Percentiles rank a stretch among this genome's conserved stretches.
Evolutionary conservation across 2,329 filamentous ascomycete genomes (phyloP).

Genomic region (Kalaharituber pfeilii): DNA sequence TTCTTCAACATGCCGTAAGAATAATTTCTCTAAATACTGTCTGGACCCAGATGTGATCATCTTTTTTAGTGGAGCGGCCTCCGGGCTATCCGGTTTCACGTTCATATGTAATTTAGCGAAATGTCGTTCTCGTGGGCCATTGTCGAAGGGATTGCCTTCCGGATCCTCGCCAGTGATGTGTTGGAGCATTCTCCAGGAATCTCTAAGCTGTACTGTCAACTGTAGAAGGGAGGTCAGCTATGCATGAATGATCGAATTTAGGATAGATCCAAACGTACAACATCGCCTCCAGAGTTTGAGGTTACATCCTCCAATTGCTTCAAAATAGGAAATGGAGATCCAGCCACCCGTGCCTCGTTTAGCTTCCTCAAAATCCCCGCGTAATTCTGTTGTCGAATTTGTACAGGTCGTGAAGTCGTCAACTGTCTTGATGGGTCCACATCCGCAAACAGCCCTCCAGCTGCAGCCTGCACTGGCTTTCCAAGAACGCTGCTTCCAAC

Average conservation of each 20-base stretch:
- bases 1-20: slow-evolving; percentile 58
- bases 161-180: slow-evolving; percentile 20
- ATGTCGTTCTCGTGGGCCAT: slow-evolving; percentile 18
- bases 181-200: slow-evolving; percentile 22
- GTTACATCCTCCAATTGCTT: slow-evolving; percentile 21
- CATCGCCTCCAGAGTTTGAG: slow-evolving; percentile 18
- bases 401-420: slow-evolving; percentile 14
- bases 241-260: no score
- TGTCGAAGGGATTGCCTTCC: slow-evolving; percentile 14
- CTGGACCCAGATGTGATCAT: slow-evolving; percentile 20
- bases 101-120: slow-evolving; percentile 18
- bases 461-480: slow-evolving; percentile 2
- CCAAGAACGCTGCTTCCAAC: slow-evolving; percentile 16
- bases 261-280: slow-evolving; percentile 16
- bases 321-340: slow-evolving; percentile 16
- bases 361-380: slow-evolving; percentile 18
- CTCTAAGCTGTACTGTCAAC: slow-evolving; percentile 22
- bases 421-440: slow-evolving; percentile 15
- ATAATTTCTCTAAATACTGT: slow-evolving; percentile 29
- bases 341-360: slow-evolving; percentile 20
- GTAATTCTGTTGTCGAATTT: slow-evolving; percentile 19
- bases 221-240: slow-evolving; percentile 7
- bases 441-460: slow-evolving; percentile 9
- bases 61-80: slow-evolving; percentile 20
- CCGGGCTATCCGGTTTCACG: slow-evolving; percentile 18